Evolutionary conservation across 495 filamentous ascomycete species (phyloP), one percentile per base, ranked within the genome.

Genomic region (Glutinoglossum americanum): DNA sequence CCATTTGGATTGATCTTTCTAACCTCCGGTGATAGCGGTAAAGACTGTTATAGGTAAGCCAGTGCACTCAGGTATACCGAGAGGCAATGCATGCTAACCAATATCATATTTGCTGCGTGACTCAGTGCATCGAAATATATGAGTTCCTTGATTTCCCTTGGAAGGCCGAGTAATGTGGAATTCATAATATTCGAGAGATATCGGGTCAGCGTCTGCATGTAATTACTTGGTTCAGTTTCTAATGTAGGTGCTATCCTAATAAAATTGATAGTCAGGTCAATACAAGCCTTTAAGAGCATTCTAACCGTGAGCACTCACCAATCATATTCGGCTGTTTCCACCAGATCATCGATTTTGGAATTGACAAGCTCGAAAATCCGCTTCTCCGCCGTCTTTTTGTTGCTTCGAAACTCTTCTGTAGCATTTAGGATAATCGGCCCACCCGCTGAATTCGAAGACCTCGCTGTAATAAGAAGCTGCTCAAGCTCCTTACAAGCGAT

Each of bases 321-420:
- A 65, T 97, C 84, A 63, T 97, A 99, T 65, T 97, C 93, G 32
- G 92, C 89, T 0, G 87, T 94, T 64, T 93, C 89, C 35, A 99
- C 84, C 27, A 99, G 80, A 65, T 97, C 93, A 62, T 97, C 90
- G 61, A 99, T 96, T 68, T 99, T 99, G 49, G 86, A 93, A 68
- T 97, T 96, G 49, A 99, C 92, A 0, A 99, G 76, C 69, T 97
- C 93, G 65, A 99, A 99, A 54, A 99, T 95, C 17, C 92, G 84
- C 68, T 96, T 94, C 63, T 95, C 89, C 8, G 92, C 92, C 0
- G 85, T 88, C 71, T 94, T 95, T 70, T 94, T 95, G 64, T 94
- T 88, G 59, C 75, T 81, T 51, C 78, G 76, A 66, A 99, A 99
- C 57, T 84, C 77, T 62, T 85, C 82, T 0, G 90, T 96, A 1